A percentile compares a stretch with the other conserved stretches of the same genome.
Evolutionary conservation across 2,329 filamentous ascomycete species (phyloP).

Genomic region (Shiraia sp.): DNA sequence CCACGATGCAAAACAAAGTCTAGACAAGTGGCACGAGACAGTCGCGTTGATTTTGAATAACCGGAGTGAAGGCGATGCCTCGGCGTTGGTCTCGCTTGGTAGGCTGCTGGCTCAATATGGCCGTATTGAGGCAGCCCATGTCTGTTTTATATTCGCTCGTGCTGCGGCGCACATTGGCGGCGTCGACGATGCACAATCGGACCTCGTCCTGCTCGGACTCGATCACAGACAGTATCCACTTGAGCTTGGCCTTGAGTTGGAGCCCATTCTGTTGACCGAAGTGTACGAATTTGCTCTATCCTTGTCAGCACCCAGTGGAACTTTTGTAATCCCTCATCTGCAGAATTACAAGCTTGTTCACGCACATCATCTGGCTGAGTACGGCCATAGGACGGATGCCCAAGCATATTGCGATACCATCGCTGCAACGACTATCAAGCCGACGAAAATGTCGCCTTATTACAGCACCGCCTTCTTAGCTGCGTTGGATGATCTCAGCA

Average conservation of each 20-base stretch:
- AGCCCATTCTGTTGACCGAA: conserved; percentile 91
- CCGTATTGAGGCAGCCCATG: conserved; percentile 86
- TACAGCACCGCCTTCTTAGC: conserved; percentile 76
- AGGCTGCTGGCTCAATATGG: conserved; percentile 83
- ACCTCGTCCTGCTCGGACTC: conserved; percentile 82
- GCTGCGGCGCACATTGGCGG: conserved; percentile 74
- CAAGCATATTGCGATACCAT: conserved; percentile 91
- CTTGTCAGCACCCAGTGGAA: conserved; percentile 60
- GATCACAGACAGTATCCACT: conserved; percentile 75
- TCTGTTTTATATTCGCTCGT: conserved; percentile 88
- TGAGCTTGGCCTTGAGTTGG: conserved; percentile 77
- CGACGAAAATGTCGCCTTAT: conserved; percentile 83
- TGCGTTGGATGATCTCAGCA: conserved; percentile 80
- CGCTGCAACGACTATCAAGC: conserved; percentile 72
- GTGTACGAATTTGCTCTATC: conserved; percentile 90
- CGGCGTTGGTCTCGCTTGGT: conserved; percentile 78
- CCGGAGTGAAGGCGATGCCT: conserved; percentile 76
- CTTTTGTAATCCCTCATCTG: conserved; percentile 74
- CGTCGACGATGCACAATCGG: conserved; percentile 75
- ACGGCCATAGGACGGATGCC: conserved; percentile 80
- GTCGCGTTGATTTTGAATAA: conserved; percentile 85
- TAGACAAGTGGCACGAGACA: conserved; percentile 95
- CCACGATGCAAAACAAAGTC: conserved; percentile 76
- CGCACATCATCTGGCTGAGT: conserved; percentile 80
- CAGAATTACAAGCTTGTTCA: conserved; percentile 91